Percentiles rank a stretch among this genome's conserved stretches.
Evolutionary conservation across 306 rosid genomes (phyloP).

Genomic region (Quercus suber): DNA sequence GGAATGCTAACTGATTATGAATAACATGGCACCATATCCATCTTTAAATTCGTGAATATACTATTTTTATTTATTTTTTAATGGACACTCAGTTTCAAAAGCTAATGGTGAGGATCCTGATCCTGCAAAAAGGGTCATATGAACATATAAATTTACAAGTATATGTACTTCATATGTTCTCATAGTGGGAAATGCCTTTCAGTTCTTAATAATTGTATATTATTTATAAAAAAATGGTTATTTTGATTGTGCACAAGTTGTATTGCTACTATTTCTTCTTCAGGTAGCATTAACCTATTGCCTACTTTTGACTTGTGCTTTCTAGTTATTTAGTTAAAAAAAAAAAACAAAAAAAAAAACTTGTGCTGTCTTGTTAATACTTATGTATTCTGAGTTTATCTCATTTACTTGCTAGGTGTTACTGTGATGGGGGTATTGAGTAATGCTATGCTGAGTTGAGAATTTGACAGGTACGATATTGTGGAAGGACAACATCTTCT

Average conservation of each 20-base stretch:
- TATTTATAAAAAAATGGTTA: background rate
- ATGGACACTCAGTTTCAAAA: no score
- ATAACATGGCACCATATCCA: no score
- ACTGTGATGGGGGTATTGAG: conserved; percentile 15
- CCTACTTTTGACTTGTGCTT: background rate
- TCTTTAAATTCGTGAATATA: no score
- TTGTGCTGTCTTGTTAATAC: background rate
- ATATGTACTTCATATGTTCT: background rate
- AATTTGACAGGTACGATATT: conserved; percentile 68
- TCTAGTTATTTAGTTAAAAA: background rate
- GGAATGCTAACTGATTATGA: no score
- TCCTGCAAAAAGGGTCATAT: no score
- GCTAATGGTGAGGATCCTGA: no score
- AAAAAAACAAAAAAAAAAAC: no score
- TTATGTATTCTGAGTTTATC: background rate
- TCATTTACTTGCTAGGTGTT: conserved; percentile 26
- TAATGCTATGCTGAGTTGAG: conserved; percentile 25
- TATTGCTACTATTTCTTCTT: background rate
- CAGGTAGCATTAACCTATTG: background rate
- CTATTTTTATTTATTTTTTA: no score
- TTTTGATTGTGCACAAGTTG: background rate
- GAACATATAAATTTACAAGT: no score
- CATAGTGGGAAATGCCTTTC: background rate
- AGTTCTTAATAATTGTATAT: background rate
- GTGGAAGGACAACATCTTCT: conserved; percentile 85